These are phyloP conservation scores for Capronia americana DNA, from an alignment of 2,329 filamentous ascomycete species.

Conservation along the genomic window DNA sequence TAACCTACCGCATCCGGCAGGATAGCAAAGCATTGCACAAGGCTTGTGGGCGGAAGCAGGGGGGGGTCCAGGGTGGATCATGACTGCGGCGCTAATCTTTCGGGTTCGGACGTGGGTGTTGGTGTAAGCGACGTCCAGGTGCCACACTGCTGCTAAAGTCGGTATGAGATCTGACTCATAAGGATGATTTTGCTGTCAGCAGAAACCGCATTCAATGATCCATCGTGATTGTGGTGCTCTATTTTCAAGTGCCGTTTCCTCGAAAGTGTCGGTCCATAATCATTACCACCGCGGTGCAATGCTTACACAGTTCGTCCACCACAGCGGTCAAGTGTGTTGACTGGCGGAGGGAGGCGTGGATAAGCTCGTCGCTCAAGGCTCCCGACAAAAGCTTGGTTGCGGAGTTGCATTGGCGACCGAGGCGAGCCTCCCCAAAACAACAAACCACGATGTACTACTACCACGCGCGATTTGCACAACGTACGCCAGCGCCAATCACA, in stretches of 20 bases:
- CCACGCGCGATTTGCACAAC: not conserved
- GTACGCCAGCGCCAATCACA: slow-evolving; percentile 5
- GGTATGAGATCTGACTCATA: slow-evolving; percentile 2
- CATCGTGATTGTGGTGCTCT: not conserved
- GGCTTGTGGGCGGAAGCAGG: not conserved
- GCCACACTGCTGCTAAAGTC: not conserved
- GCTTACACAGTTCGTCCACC: not conserved
- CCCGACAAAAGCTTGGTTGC: not conserved
- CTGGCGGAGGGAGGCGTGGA: not conserved
- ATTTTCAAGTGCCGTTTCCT: not conserved
- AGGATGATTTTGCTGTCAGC: not conserved
- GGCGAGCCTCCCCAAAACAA: not conserved
- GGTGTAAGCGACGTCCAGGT: not conserved
- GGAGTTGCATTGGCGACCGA: not conserved
- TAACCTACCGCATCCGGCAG: not conserved
- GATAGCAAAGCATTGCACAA: not conserved
- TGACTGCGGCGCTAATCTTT: not conserved
- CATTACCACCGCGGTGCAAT: not conserved
- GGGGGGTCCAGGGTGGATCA: not conserved
- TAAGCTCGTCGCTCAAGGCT: not conserved
- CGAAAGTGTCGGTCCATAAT: not conserved
- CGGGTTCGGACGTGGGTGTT: not conserved
- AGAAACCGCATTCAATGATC: not conserved
- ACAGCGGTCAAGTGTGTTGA: not conserved
- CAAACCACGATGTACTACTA: too few relatives aligned